Evolutionary conservation across 139 green algal genomes (phyloP), one percentile per base, ranked within the genome.

Genomic region (Coccomyxa sp.): DNA sequence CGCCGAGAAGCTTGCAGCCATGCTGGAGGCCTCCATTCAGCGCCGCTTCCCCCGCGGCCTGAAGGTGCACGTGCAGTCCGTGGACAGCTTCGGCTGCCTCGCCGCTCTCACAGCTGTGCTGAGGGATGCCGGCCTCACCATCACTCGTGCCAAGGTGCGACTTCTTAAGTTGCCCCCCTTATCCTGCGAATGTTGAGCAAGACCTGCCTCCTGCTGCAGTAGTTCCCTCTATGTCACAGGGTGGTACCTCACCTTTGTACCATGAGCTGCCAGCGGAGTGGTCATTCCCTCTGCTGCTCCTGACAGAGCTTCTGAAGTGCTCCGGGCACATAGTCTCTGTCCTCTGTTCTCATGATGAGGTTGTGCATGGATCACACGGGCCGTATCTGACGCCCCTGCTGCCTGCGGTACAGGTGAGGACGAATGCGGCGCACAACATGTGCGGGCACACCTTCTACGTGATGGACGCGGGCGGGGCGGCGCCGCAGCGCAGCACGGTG

Each of bases 21-120:
- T 95, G 88, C 80, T 97, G 41, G 83, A 91, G 80, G 86, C 85
- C 12, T 89, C 89, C 37, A 93, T 97, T 44, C 83, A 93, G 86
- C 87, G 92, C n/a, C 86, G 91, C 79, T 93, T 92, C 81, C 91
- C 91, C 10, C 75, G 84, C 58, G 91, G 91, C 34, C 87, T 94
- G 64, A 95, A 95, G 84, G 81, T 97, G 72, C 85, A 90, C n/a
- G 81, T 93, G 34, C 81, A 87, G 76, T 86, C 78, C 34, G 75
- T 87, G 39, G 83, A 88, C 82, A 70, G 87, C n/a, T 86, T 86
- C 68, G 84, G 84, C 68, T 88, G 74, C 81, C 81, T 88, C 64
- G 84, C 86, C 14, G 73, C 79, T 0, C 83, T 92, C 39, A 82
- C 86, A 5, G 79, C 68, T 34, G 79, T 81, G 55, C 84, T 85